Base-by-base conservation (phyloP, 2,329 filamentous ascomycete species). In the Ilyonectria destructans region DNA sequence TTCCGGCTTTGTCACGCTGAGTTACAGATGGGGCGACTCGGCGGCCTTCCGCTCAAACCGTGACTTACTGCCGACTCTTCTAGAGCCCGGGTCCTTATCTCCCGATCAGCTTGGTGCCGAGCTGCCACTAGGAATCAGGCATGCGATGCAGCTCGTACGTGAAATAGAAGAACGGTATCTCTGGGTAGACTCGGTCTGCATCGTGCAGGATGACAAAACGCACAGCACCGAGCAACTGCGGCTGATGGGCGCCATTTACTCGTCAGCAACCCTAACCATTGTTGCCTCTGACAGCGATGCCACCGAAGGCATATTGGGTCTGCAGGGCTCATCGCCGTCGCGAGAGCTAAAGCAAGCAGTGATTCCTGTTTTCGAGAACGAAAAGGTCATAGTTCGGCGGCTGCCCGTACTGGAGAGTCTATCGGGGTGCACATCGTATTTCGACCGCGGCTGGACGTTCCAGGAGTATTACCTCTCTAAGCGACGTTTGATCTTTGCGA, bases 401-500 rank as follows among this genome's bases (percentile, higher is more conserved):
- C 15, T 43, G 15, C 40, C 40, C 15, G 17, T n/a, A 3, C 40
- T 40, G 37, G 13, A 17, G 37, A 15, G 6, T 17, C 35, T 19
- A 26, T n/a, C 2, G 13, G 19, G 48, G 9, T 23, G 17, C 21
- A 9, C 17, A 10, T n/a, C 31, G 2, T 52, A 61, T 21, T 26
- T 37, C 26, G n/a, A 33, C 2, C 46, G 48, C 9, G 58, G 46
- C 33, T 61, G 58, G 58, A 61, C 58, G 4, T 61, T 61, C 33
- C 48, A 54, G 15, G 58, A 61, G 48, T 54, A 15, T 17, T 15
- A 17, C n/a, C 35, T 61, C 10, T 31, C 58, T 2, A 40, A 40
- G 15, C 48, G 48, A 19, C 48, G 58, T 9, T n/a, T 61, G 3
- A 19, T 61, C 6, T 45, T 61, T 12, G 33, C 17, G 4, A 9